Evolutionary conservation across 2,329 filamentous ascomycete species (phyloP), one percentile per base, ranked within the genome.

Genomic region (Colletotrichum melonis): DNA sequence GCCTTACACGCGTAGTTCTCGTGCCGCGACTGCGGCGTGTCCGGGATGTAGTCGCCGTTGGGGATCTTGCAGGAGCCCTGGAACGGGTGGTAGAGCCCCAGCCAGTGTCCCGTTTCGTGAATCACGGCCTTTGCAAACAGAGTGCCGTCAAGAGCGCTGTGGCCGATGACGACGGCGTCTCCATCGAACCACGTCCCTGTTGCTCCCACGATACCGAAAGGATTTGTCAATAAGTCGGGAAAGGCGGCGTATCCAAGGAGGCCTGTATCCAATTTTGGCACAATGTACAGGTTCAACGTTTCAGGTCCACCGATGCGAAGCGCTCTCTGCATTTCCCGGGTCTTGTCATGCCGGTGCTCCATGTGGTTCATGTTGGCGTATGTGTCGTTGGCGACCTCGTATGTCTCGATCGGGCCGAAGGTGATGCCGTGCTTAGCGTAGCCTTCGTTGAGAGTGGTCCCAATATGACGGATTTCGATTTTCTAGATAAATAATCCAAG

Each of bases 251-350:
- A 67, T 6, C 26, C 55, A 19, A 67, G 8, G 35, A 32, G 16
- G 5, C 35, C 32, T 32, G 9, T 22, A 4, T 32, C 7, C 32
- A 65, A 28, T 2, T 65, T 57, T 4, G 63, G 30, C 32, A 65
- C 63, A 6, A 67, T 12, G 54, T 67, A 67, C 11, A 67, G 24
- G 11, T 67, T 58, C 24, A 67, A 24, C 7, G 64, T 67, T 35
- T 67, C 64, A 5, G 55, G 30, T 4, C 64, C 64, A 19, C 64
- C 64, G 3, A 19, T 5, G 38, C 55, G 54, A 7, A 67, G 54
- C 4, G 19, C 16, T 7, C 24, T 4, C 32, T 56, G n/a, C 52
- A 65, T 22, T 1, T 42, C 8, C 22, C 38, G 52, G 3, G 54
- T 35, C 24, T 3, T 2, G 3, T 6, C 14, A 5, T 32, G 26